Evolutionary conservation across 2,329 filamentous ascomycete genomes (phyloP), one percentile per base, ranked within the genome.

Genomic region (Penicillium sp.): DNA sequence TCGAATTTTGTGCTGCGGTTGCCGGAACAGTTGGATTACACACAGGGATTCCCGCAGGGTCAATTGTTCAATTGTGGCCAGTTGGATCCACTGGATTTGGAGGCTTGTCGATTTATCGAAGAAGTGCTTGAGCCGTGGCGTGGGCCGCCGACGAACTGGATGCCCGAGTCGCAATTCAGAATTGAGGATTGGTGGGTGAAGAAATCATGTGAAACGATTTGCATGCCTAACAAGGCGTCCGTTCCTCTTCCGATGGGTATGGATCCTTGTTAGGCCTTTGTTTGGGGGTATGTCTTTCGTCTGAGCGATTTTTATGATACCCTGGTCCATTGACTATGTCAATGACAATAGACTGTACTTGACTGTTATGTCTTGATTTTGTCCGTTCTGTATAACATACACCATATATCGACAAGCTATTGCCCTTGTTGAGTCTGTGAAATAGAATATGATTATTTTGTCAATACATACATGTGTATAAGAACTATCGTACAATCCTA

Each of bases 1-100:
- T 68, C 76, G 4, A 67, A 76, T 62, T 71, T 76, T 49, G 72
- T 76, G 71, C 25, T 75, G 6, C 62, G 65, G 6, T 48, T 78
- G 37, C 74, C 76, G 11, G 60, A 65, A 19, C 65, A 66, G 40
- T 42, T 70, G 37, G 67, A 71, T 14, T 60, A 62, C 14, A 62
- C 61, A 5, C 25, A 30, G 7, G 49, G 42, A 8, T 57, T 64
- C 11, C 70, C 71, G 1, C 55, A 33, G 1, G 55, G 37, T 0
- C 64, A 68, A 16, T 35, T 76, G n/a, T 77, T 76, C 52, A 69
- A 60, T 8, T 52, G 16, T 66, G 58, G 75, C 58, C 4, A 62
- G 61, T 25, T 68, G 65, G 30, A 75, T 70, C 49, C 46, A 6
- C 11, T 51, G 59, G 40, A 62, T 59, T 1, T 65, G 55, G 58